Evolutionary conservation across 805 yeast species (phyloP).

Genomic region (Pichia ethanolica): DNA sequence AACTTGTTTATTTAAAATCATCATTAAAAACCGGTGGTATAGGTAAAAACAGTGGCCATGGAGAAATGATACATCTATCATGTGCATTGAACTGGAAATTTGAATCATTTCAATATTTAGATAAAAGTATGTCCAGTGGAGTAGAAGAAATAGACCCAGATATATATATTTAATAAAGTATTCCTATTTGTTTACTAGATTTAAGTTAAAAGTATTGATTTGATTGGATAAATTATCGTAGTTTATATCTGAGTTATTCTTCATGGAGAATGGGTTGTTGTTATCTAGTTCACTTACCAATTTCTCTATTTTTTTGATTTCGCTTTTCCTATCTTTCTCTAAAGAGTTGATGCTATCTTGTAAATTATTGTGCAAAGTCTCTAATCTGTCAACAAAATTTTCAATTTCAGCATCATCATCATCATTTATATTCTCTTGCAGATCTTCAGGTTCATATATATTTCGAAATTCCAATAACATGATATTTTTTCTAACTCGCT

Average conservation of each 20-base stretch:
- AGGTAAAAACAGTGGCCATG: slow-evolving; percentile 49
- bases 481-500: slow-evolving; percentile 12
- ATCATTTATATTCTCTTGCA: no score
- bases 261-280: no score
- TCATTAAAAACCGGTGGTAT: slow-evolving; percentile 48
- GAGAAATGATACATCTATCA: slow-evolving; percentile 69
- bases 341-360: slow-evolving; percentile 8
- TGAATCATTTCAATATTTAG: slow-evolving; percentile 33
- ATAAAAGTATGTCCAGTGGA: slow-evolving; percentile 4
- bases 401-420: slow-evolving; percentile 14
- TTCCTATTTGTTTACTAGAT: background rate
- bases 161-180: slow-evolving; percentile 15
- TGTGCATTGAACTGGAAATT: slow-evolving; percentile 79
- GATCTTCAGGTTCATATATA: background rate
- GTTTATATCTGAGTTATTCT: no score
- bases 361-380: slow-evolving; percentile 22
- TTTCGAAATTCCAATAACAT: slow-evolving; percentile 9
- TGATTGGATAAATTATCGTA: background rate
- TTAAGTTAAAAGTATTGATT: background rate
- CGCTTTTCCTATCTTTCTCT: slow-evolving; percentile 12
- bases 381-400: slow-evolving; percentile 19
- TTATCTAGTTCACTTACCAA: background rate
- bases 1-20: slow-evolving; percentile 53
- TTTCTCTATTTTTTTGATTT: slow-evolving; percentile 16
- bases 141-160: slow-evolving; percentile 13